These are phyloP conservation scores for Tetrahymena borealis DNA, from an alignment of 73 alveolate genomes.

Conservation along the genomic window DNA sequence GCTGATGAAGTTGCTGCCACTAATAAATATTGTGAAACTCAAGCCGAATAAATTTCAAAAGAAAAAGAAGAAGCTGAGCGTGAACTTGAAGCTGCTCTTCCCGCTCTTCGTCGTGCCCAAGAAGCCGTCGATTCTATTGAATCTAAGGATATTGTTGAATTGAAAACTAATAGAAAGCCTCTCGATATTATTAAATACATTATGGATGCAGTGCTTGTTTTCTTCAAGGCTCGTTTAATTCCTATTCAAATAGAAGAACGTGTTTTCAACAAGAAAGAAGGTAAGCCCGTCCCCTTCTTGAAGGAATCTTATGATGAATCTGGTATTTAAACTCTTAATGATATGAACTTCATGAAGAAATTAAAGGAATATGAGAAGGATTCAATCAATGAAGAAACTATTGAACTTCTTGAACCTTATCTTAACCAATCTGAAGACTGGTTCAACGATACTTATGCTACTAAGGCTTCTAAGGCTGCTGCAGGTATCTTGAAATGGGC, in stretches of 20 bases:
- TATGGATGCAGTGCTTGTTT: slow-evolving; percentile 21
- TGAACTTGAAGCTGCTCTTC: slow-evolving; percentile 97
- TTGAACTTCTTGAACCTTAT: slow-evolving; percentile 96
- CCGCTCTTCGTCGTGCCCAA: slow-evolving; percentile 96
- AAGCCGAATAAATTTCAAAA: slow-evolving; percentile 86
- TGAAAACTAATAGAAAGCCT: slow-evolving; percentile 78
- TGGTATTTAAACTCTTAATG: slow-evolving; percentile 70
- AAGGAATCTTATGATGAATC: slow-evolving; percentile 87
- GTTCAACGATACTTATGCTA: slow-evolving; percentile 81
- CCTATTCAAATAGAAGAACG: slow-evolving; percentile 48
- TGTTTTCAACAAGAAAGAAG: slow-evolving; percentile 52
- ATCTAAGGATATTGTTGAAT: slow-evolving; percentile 86
- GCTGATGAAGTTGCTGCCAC: slow-evolving; percentile 95
- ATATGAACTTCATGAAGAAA: slow-evolving; percentile 70
- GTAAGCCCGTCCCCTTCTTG: slow-evolving; percentile 56
- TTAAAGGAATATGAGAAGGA: slow-evolving; percentile 90
- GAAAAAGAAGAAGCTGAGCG: slow-evolving; percentile 95
- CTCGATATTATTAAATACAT: slow-evolving; percentile 20
- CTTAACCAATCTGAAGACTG: slow-evolving; percentile 46
- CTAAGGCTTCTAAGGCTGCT: slow-evolving; percentile 87
- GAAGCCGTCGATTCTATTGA: slow-evolving; percentile 90
- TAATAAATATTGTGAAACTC: slow-evolving; percentile 89
- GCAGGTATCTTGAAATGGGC: slow-evolving; percentile 95
- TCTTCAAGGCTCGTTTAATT: slow-evolving; percentile 39
- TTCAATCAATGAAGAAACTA: slow-evolving; percentile 97